A percentile compares a stretch with the other conserved stretches of the same genome.
These are phyloP conservation scores for Ogataea corticis DNA, from an alignment of 805 yeast genomes.

Conservation along the genomic window DNA sequence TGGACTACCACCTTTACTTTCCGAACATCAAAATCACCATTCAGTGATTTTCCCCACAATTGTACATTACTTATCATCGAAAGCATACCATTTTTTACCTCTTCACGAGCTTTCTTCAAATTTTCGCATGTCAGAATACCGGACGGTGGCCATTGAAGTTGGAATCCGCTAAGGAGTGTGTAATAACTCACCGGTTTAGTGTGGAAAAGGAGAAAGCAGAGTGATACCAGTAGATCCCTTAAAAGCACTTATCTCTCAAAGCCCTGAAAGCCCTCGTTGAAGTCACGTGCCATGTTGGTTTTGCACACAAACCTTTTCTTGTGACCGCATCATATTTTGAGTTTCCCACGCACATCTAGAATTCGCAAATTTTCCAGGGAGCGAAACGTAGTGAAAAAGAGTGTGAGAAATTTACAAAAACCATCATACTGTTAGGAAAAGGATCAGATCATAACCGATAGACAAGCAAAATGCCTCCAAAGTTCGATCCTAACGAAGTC, in stretches of 20 bases:
- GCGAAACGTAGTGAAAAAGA: background rate
- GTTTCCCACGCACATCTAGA: background rate
- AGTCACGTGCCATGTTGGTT: conserved; percentile 14
- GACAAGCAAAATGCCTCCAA: conserved; percentile 79
- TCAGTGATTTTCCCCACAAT: background rate
- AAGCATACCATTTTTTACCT: too few relatives aligned
- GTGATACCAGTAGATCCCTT: background rate
- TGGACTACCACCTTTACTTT: conserved; percentile 47
- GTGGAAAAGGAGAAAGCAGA: conserved; percentile 13
- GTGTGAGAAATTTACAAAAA: background rate
- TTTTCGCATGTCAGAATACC: conserved; percentile 38
- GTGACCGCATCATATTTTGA: conserved; percentile 1
- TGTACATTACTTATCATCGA: background rate
- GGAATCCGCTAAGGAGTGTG: conserved; percentile 59
- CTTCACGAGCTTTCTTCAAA: background rate
- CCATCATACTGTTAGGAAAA: conserved; percentile 1
- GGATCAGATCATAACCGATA: conserved; percentile 4
- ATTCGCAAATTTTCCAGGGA: conserved; percentile 4
- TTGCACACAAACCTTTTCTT: background rate
- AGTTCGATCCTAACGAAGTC: conserved; percentile 98
- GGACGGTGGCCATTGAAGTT: conserved; percentile 56
- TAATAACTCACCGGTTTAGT: conserved; percentile 54
- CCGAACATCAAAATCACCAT: conserved; percentile 36
- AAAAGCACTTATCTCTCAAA: background rate
- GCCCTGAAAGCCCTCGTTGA: conserved; percentile 5